Base-by-base conservation (phyloP, 2,329 filamentous ascomycete genomes). In the Phyllosticta ampelicida region DNA sequence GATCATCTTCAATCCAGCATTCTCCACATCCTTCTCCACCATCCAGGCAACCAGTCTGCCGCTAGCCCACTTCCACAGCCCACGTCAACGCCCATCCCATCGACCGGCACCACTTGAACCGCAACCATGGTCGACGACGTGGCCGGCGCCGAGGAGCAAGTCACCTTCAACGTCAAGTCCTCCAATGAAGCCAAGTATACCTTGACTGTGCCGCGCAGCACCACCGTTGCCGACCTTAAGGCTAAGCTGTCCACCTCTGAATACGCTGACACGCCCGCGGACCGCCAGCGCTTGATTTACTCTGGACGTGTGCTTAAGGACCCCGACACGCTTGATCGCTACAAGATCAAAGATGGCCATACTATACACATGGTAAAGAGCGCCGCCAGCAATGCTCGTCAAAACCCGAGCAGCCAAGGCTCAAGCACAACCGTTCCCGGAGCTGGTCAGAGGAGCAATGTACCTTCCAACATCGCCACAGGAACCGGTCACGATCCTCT, bases 121-220 rank as follows among this genome's bases (percentile, higher is more conserved):
- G 63, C 60, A 68, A 63, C 59, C 68, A 89, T 88, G 85, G 80
- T 86, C 70, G 86, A 89, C 72, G 82, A 81, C 68, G 72, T 77
- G 65, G 72, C 78, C 64, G 70, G 77, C n/a, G 71, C 77, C 58
- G 89, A 91, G 68, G 77, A 85, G 67, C 85, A 91, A 67, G 77
- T 99, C 76, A 95, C 89, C 72, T 97, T 99, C 83, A 94, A 90
- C 77, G 86, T 99, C 75, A 99, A 97, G 79, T 89, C 89, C n/a
- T 91, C 90, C n/a, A 87, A 86, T 66, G 91, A 96, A 70, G 85
- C 83, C 71, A 90, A 87, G 73, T 91, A 90, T 70, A 85, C 82
- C 55, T 78, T 99, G 70, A 95, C 90, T 59, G 85, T 97, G 68
- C 75, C 87, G 60, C 81, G 87, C 63, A 82, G 83, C 36, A 89